These are phyloP conservation scores for Chrysosporium queenslandicum DNA, from an alignment of 2,329 filamentous ascomycete species.

Conservation along the genomic window DNA sequence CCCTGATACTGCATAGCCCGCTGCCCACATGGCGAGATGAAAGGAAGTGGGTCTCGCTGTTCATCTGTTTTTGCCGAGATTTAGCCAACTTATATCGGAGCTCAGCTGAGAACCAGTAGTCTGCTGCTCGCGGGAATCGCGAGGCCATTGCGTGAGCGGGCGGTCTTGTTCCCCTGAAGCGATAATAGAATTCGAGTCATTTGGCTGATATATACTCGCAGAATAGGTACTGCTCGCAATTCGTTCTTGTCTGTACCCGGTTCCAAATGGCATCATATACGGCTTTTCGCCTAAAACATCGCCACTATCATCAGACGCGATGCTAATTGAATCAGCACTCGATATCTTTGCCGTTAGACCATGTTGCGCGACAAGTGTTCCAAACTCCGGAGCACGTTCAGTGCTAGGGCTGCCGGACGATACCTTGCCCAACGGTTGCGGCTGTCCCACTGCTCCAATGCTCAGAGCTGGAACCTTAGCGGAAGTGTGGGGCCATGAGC, in stretches of 20 bases:
- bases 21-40: no score
- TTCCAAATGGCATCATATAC: conserved; percentile 16
- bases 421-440: conserved; percentile 34
- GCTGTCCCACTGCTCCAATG: conserved; percentile 30
- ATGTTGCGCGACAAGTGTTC: conserved; percentile 30
- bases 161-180: conserved; percentile 14
- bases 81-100: conserved; percentile 38
- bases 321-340: conserved; percentile 34
- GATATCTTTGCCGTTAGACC: conserved; percentile 37
- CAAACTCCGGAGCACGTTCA: conserved; percentile 24
- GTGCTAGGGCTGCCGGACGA: conserved; percentile 37
- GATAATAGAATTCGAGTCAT: conserved; percentile 18
- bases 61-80: conserved; percentile 22
- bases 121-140: background rate
- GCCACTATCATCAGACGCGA: conserved; percentile 26
- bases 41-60: background rate
- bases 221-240: conserved; percentile 37
- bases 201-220: conserved; percentile 29
- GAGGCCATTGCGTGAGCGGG: conserved; percentile 17
- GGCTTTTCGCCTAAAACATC: background rate
- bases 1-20: no score
- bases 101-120: conserved; percentile 21
- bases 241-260: conserved; percentile 23
- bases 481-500: conserved; percentile 33
- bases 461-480: conserved; percentile 28